phyloP scores from a whole-genome alignment of 192 early-diverging fungal species.

The Thoreauomyces humboldtii region DNA sequence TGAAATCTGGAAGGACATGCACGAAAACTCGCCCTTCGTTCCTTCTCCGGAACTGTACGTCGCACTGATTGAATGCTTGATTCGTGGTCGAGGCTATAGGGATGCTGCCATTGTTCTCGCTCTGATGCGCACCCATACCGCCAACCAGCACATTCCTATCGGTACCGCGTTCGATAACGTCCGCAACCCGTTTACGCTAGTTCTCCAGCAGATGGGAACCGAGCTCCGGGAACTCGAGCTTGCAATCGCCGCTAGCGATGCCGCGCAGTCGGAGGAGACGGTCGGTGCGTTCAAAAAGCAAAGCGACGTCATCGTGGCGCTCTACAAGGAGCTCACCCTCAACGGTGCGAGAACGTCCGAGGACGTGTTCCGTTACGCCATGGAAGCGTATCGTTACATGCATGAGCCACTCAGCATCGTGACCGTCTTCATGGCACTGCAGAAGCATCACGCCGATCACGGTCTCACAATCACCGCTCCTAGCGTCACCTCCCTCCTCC shows the following conservation, averaged over 20 bases:
- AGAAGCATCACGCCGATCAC: not conserved
- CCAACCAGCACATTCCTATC: too few relatives aligned
- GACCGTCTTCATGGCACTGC: slow-evolving; percentile 11
- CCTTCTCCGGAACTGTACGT: slow-evolving; percentile 10
- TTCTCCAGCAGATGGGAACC: not conserved
- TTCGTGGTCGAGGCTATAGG: slow-evolving; percentile 15
- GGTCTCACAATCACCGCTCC: not conserved
- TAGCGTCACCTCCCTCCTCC: slow-evolving; percentile 4
- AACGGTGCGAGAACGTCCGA: not conserved
- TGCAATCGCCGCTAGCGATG: too few relatives aligned
- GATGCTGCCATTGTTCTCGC: slow-evolving; percentile 17
- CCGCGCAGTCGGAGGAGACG: too few relatives aligned
- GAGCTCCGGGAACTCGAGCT: too few relatives aligned
- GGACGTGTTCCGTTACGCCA: slow-evolving; percentile 14
- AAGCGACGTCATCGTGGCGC: slow-evolving; percentile 4
- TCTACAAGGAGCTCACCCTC: slow-evolving; percentile 14
- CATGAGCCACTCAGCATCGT: slow-evolving; percentile 13
- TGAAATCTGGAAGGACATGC: slow-evolving; percentile 22
- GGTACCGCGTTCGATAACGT: slow-evolving; percentile 12
- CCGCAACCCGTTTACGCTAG: slow-evolving; percentile 27
- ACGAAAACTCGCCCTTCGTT: slow-evolving; percentile 4
- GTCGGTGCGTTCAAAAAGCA: not conserved
- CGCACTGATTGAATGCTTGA: slow-evolving; percentile 12
- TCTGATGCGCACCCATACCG: slow-evolving; percentile 22
- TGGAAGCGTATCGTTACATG: slow-evolving; percentile 11